Conservation (phyloP, 306 rosid species). For the Benincasa hispida region DNA sequence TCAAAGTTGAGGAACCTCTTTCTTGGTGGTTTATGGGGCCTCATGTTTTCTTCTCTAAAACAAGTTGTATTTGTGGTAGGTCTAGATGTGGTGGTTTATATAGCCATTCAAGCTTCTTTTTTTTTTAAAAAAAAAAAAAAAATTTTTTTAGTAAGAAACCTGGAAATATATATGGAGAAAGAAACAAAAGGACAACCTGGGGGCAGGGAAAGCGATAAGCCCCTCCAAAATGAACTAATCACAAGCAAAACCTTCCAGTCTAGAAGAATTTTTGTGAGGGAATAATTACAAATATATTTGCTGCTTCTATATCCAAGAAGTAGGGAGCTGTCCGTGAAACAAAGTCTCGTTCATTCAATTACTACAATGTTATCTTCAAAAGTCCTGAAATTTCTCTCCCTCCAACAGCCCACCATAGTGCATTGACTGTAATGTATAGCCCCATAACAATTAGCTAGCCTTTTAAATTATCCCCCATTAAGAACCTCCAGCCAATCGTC, state of each 20-base stretch:
- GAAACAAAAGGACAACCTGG: neutral
- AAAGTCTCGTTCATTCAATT: too few species aligned
- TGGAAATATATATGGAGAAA: neutral
- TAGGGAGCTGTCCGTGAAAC: neutral
- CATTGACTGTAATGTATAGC: neutral
- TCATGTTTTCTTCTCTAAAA: neutral
- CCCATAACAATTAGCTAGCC: neutral
- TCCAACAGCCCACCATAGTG: neutral
- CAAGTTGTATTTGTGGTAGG: neutral
- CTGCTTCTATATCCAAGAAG: neutral
- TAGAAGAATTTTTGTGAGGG: neutral
- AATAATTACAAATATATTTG: neutral
- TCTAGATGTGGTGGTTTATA: neutral
- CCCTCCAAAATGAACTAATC: neutral
- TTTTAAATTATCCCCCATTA: neutral
- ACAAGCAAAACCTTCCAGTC: neutral
- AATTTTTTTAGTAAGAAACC: neutral
- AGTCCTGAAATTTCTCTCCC: neutral
- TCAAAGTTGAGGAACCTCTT: neutral
- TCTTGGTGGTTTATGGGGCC: neutral
- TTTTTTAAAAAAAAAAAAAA: too few species aligned
- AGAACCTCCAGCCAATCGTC: neutral
- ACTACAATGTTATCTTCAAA: neutral
- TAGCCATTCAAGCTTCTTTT: neutral
- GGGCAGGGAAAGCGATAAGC: neutral